These are phyloP conservation scores for Solanum habrochaites DNA, from an alignment of 257 asterid species.

Conservation along the genomic window DNA sequence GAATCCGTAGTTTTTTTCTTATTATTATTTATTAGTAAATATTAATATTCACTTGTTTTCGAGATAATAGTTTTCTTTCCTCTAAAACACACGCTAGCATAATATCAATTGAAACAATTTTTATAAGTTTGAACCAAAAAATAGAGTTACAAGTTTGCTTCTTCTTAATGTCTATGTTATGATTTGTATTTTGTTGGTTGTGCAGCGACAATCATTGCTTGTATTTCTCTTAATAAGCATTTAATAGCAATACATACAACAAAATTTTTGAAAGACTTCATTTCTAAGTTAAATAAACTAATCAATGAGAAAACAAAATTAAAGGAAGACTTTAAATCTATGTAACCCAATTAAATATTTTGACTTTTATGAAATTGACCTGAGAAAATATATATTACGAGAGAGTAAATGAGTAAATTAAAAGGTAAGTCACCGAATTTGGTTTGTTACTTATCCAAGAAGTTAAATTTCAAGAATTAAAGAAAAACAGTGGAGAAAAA, in stretches of 20 bases:
- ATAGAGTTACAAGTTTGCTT: not conserved
- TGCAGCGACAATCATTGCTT: not conserved
- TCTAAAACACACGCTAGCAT: not conserved
- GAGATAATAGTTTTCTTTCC: not conserved
- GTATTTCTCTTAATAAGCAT: not conserved
- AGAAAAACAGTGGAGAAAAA: not conserved
- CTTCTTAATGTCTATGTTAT: not conserved
- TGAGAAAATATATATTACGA: not conserved
- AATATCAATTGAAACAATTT: not conserved
- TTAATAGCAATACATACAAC: not conserved
- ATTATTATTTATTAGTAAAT: too few relatives aligned
- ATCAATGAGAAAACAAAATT: not conserved
- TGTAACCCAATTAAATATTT: not conserved
- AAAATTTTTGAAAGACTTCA: not conserved
- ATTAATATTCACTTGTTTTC: too few relatives aligned
- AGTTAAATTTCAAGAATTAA: not conserved
- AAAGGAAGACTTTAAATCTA: not conserved
- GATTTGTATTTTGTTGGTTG: not conserved
- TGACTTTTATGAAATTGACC: not conserved
- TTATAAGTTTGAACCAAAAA: not conserved
- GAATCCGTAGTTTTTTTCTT: too few relatives aligned
- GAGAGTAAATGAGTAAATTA: not conserved
- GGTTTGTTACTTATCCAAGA: not conserved
- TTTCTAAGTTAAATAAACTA: not conserved
- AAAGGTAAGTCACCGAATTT: not conserved